Percentiles rank a stretch among this genome's conserved stretches.
These are phyloP conservation scores for Limtongia smithiae DNA, from an alignment of 805 yeast species.

Conservation along the genomic window DNA sequence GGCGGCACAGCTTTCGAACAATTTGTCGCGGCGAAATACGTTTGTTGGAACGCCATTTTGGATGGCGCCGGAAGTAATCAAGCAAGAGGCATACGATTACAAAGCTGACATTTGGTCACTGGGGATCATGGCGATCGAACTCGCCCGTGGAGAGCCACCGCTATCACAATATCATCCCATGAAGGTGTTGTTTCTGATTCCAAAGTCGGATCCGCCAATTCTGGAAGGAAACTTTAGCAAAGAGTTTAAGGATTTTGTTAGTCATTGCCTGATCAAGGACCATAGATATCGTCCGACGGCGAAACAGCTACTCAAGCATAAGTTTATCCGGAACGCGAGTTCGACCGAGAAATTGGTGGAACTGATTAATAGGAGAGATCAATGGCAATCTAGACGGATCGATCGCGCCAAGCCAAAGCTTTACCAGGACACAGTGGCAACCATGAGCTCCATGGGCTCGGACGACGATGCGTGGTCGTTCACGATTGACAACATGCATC, in stretches of 20 bases:
- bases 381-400: constrained; percentile 43
- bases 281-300: constrained; percentile 65
- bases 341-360: constrained; percentile 38
- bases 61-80: constrained; percentile 99
- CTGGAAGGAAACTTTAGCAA: constrained; percentile 40
- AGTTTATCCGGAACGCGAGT: constrained; percentile 50
- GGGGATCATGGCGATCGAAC: constrained; percentile 73
- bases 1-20: constrained; percentile 70
- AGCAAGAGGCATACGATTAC: constrained; percentile 72
- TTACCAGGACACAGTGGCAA: constrained; percentile 39
- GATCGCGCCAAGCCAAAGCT: constrained; percentile 29
- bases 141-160: constrained; percentile 73
- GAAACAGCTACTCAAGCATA: constrained; percentile 56
- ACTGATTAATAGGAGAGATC: constrained; percentile 45
- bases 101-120: constrained; percentile 78
- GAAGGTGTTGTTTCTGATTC: constrained; percentile 52
- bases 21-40: constrained; percentile 48
- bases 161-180: constrained; percentile 52
- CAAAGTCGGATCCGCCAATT: constrained; percentile 48
- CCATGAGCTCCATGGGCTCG: no score
- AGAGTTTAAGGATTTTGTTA: constrained; percentile 67
- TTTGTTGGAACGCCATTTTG: constrained; percentile 63
- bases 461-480: constrained; percentile 17
- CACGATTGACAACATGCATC: constrained; percentile 8
- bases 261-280: constrained; percentile 64